Base-by-base conservation (phyloP, 2,329 filamentous ascomycete genomes). In the Aspergillus cejpii region DNA sequence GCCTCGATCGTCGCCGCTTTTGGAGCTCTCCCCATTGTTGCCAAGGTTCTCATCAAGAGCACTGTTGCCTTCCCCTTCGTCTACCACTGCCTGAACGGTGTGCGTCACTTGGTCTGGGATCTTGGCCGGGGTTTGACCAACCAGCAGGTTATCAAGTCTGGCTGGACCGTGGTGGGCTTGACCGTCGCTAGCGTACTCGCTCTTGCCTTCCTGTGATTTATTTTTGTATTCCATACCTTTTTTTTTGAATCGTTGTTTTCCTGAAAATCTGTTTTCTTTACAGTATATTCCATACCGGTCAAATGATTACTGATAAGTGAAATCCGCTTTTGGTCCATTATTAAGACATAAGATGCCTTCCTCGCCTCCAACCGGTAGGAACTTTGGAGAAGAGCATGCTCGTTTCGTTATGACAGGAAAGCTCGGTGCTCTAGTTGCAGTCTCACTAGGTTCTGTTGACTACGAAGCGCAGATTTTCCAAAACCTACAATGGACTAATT, bases 91-190 rank as follows among this genome's bases (percentile, higher is more conserved):
- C 71, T 83, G 58, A 86, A 85, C 62, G 84, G 83, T n/a, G 27
- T 87, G 15, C 77, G 84, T 61, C 83, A 87, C 77, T 72, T 87
- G 73, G 61, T 74, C 12, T 87, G 84, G 84, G 84, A 87, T 72
- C 67, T 76, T 29, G 81, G 80, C 41, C 70, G 71, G 56, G 72
- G 74, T 40, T 76, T 87, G 49, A 76, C 71, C 58, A 86, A 86
- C 63, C 70, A 76, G 67, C 70, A 76, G 59, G 82, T 87, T 48
- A 78, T 80, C 55, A 72, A 71, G 66, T 81, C 78, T 1, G 83
- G 83, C 12, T 86, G 81, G 79, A 62, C 72, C 31, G 79, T 79
- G 24, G 67, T 85, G 43, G 82, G 74, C 3, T 52, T 80, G 57
- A 80, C 73, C 48, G 67, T 73, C 37, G 65, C 72, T 38, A 72